Conservation (phyloP, 768 basidiomycete genomes). For the Suillus americanus region DNA sequence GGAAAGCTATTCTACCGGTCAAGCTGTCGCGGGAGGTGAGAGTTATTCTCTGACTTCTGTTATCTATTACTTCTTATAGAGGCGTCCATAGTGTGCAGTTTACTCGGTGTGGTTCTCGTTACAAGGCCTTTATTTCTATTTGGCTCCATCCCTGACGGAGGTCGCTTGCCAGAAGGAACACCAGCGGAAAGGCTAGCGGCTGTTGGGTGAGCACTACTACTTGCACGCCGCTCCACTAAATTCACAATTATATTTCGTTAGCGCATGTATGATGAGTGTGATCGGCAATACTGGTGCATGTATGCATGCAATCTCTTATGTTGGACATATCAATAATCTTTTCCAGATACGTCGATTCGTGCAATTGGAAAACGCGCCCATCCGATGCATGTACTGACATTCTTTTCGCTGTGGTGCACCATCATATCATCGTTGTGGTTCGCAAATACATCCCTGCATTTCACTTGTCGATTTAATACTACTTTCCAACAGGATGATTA, state of each 20-base stretch:
- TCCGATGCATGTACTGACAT: slow-evolving; percentile 67
- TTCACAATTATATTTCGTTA: slow-evolving; percentile 22
- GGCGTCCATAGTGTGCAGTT: too few relatives aligned
- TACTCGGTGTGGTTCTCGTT: too few relatives aligned
- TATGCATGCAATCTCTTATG: slow-evolving; percentile 37
- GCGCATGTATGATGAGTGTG: slow-evolving; percentile 63
- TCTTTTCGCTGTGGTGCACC: slow-evolving; percentile 61
- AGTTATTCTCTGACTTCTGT: too few relatives aligned
- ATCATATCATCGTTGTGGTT: slow-evolving; percentile 8
- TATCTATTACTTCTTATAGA: too few relatives aligned
- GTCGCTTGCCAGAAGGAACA: slow-evolving; percentile 14
- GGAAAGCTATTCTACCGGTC: too few relatives aligned
- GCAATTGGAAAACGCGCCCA: slow-evolving; percentile 77
- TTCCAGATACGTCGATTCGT: slow-evolving; percentile 50
- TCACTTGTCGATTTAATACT: background rate
- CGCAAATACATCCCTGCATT: background rate
- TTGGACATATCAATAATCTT: background rate
- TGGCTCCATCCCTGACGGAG: too few relatives aligned
- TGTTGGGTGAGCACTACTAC: slow-evolving; percentile 43
- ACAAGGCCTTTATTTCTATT: too few relatives aligned
- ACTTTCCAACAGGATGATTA: slow-evolving; percentile 12
- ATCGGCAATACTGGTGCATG: slow-evolving; percentile 34
- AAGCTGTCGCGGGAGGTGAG: too few relatives aligned
- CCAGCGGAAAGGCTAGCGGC: slow-evolving; percentile 50
- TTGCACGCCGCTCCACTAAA: background rate